These are phyloP conservation scores for Amniculicola lignicola DNA, from an alignment of 495 filamentous ascomycete species.

Conservation along the genomic window DNA sequence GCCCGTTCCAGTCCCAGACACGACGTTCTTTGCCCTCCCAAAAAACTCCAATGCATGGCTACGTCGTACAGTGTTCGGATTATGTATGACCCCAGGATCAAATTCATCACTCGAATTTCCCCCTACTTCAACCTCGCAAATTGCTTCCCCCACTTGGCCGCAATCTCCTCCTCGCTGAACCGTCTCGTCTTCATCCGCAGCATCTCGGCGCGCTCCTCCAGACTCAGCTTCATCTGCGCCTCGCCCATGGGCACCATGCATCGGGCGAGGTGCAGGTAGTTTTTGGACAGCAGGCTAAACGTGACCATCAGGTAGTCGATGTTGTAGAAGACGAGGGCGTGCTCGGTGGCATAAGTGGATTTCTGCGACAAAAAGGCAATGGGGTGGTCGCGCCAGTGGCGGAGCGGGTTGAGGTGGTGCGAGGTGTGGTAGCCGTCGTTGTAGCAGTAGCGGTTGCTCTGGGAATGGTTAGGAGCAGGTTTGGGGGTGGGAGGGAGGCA, in stretches of 20 bases:
- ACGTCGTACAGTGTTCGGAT: too few relatives aligned
- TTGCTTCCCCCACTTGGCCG: constrained; percentile 31
- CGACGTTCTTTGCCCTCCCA: too few relatives aligned
- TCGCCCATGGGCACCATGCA: constrained; percentile 67
- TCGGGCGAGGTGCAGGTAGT: constrained; percentile 61
- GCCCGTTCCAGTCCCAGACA: too few relatives aligned
- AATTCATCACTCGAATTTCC: too few relatives aligned
- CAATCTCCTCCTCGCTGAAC: constrained; percentile 59
- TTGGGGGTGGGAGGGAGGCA: constrained; percentile 3
- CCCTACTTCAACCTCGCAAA: constrained; percentile 17
- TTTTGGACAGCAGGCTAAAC: constrained; percentile 55
- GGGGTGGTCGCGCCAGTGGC: constrained; percentile 74
- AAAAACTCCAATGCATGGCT: too few relatives aligned
- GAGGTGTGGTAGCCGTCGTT: constrained; percentile 79
- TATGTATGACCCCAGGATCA: too few relatives aligned
- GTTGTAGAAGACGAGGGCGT: constrained; percentile 67
- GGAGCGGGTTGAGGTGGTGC: constrained; percentile 68
- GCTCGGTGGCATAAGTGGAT: constrained; percentile 54
- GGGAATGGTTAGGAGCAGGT: background rate
- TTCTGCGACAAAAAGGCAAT: constrained; percentile 63
- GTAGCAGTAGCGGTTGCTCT: constrained; percentile 71
- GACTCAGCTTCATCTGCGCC: constrained; percentile 60
- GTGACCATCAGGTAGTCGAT: constrained; percentile 72
- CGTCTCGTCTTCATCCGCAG: constrained; percentile 57
- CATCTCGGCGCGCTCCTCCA: constrained; percentile 60